Evolutionary conservation across 2,329 filamentous ascomycete species (phyloP), one percentile per base, ranked within the genome.

Genomic region (Talaromyces funiculosus): DNA sequence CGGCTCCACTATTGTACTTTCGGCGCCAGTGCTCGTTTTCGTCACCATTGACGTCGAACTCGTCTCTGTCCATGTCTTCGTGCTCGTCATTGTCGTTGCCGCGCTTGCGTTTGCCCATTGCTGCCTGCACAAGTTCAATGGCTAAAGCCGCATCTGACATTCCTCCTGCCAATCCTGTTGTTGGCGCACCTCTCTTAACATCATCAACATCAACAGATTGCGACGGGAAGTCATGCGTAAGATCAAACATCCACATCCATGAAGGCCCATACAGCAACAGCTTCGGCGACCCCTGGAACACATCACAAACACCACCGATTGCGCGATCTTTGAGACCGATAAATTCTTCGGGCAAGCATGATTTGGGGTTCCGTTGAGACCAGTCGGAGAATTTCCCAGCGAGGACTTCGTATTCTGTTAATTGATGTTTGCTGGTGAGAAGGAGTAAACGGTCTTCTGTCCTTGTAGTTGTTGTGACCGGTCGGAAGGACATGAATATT

Each of bases 191-290:
- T 22, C 10, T 51, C 29, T 33, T 51, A 4, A 51, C 12, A 20
- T 51, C 47, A 14, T 37, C 20, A 5, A 18, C 24, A 38, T 37
- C 31, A 26, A 35, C 51, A 40, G 51, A 40, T 8, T 54, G 68
- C 9, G 74, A 71, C 0, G 77, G 72, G 53, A 94, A 82, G 72
- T 96, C 88, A 68, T 84, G 83, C 20, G 84, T 84, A 31, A 96
- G 78, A 72, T 97, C 92, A 62, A 99, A 85, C 92, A 97, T 97
- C 77, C 90, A 92, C 24, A 99, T 75, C 82, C 92, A 97, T 1
- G 84, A 87, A 42, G 86, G 84, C 6, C 93, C 92, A 69, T 96
- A 97, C 20, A 97, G 77, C 91, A 93, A 97, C 7, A 93, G 76
- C 14, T 93, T 84, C 51, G 85, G 79, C n/a, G 77, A 76, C 7